phyloP scores from a whole-genome alignment of 345 rosid genomes.

The Barbarea vulgaris region DNA sequence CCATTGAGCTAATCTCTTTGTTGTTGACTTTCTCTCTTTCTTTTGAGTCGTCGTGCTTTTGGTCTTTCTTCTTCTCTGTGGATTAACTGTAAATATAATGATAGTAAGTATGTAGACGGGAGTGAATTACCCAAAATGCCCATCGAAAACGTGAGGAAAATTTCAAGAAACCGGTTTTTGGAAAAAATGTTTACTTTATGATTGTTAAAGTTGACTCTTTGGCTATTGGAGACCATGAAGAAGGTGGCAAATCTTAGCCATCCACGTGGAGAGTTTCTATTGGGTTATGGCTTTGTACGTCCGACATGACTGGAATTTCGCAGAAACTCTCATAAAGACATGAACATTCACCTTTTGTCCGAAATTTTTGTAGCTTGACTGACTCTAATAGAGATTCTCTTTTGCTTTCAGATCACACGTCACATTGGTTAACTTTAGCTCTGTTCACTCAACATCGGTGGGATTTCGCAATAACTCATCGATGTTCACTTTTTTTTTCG shows the following conservation, averaged over 20 bases:
- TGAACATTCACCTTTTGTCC: neutral
- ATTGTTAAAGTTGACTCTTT: neutral
- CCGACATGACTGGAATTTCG: slow-evolving; percentile 27
- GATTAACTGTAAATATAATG: neutral
- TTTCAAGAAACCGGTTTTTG: neutral
- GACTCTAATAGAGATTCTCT: neutral
- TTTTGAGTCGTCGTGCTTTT: slow-evolving; percentile 11
- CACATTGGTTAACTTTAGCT: neutral
- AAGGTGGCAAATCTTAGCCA: neutral
- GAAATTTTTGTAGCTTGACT: slow-evolving; percentile 2
- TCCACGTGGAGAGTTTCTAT: neutral
- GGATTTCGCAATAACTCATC: slow-evolving; percentile 1
- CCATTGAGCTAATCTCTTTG: slow-evolving; percentile 23
- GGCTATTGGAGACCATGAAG: slow-evolving; percentile 6
- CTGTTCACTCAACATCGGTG: neutral
- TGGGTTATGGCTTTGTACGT: neutral
- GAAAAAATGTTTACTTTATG: neutral
- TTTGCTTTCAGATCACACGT: slow-evolving; percentile 6
- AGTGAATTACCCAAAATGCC: slow-evolving; percentile 19
- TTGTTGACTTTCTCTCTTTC: neutral
- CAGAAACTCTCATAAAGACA: slow-evolving; percentile 11
- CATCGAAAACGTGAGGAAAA: neutral
- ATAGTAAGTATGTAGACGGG: neutral
- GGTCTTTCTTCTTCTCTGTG: neutral
- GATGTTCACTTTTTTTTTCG: slow-evolving; percentile 4